Evolutionary conservation across 2,329 filamentous ascomycete genomes (phyloP), one percentile per base, ranked within the genome.

Genomic region (Botrytis medusae): DNA sequence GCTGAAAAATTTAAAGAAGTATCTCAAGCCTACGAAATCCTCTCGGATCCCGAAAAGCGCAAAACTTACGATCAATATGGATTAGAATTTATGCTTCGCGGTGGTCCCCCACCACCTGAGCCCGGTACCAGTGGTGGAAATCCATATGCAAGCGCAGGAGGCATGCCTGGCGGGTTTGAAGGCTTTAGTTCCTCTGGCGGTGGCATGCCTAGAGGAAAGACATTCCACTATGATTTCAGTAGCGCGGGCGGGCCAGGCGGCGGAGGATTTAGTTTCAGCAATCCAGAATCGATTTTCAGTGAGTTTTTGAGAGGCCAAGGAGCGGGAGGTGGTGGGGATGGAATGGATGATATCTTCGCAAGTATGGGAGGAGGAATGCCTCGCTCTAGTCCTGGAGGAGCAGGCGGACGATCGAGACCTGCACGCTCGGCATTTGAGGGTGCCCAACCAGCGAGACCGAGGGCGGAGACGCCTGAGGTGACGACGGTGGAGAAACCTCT

Each of bases 1-100:
- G 87, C 90, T 74, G 96, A 98, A 82, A 98, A 95, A 84, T 99
- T 99, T 87, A 99, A 99, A 85, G 96, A 98, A 83, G 93, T 94
- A 77, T 97, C 94, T 1, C 95, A 98, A 85, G 96, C 96, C 73
- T 99, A 98, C 85, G 96, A 99, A 84, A 97, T 99, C 78, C 90
- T 99, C 4, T 97, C 94, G 75, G 96, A 99, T 80, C 95, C 95
- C 74, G 95, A 98, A 82, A 99, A 98, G 85, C 92, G 96, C 80
- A 96, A 97, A 83, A 91, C 91, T 60, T 99, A 99, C 82, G 96
- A 99, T 82, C 91, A 95, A 81, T 98, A 91, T 83, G 96, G 96
- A 75, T 91, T 98, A 75, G 96, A 98, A 79, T 97, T 95, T 84
- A 88, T 99, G 69, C 87, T 97, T 46, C 91, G 92, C 68, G 95